phyloP scores from a whole-genome alignment of 768 basidiomycete genomes.

The Neoboletus magnificus region DNA sequence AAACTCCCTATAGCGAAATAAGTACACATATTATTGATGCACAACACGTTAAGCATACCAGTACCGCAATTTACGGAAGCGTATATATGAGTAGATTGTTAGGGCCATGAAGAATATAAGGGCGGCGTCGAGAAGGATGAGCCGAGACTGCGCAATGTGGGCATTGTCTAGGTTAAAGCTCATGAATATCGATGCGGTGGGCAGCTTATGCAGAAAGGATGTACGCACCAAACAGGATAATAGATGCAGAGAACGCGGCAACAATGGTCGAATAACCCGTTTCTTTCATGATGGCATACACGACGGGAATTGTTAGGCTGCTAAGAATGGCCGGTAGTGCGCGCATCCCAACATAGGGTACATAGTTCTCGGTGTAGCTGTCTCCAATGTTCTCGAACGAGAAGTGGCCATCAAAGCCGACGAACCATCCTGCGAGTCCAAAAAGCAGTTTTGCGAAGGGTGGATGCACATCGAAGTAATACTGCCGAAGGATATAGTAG shows the following conservation, averaged over 20 bases:
- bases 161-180: constrained; percentile 70
- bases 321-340: constrained; percentile 90
- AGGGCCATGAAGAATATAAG: constrained; percentile 95
- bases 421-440: constrained; percentile 92
- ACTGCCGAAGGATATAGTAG: constrained; percentile 88
- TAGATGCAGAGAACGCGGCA: constrained; percentile 81
- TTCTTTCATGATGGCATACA: constrained; percentile 98
- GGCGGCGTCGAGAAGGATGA: constrained; percentile 92
- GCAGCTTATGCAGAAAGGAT: not conserved
- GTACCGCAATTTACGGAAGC: constrained; percentile 93
- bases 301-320: constrained; percentile 83
- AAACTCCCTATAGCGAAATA: constrained; percentile 62
- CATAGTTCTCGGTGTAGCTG: constrained; percentile 79
- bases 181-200: constrained; percentile 1
- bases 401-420: constrained; percentile 93
- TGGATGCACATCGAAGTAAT: constrained; percentile 99
- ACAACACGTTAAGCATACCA: constrained; percentile 42
- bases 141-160: constrained; percentile 92
- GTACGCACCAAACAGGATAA: constrained; percentile 83
- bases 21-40: not conserved
- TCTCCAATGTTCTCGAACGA: constrained; percentile 95
- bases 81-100: constrained; percentile 89
- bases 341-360: constrained; percentile 93
- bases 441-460: constrained; percentile 95
- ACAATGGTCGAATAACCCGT: constrained; percentile 92